Base-by-base conservation (phyloP, 164 flowering plant genomes). In the Stephania yunnanensis region DNA sequence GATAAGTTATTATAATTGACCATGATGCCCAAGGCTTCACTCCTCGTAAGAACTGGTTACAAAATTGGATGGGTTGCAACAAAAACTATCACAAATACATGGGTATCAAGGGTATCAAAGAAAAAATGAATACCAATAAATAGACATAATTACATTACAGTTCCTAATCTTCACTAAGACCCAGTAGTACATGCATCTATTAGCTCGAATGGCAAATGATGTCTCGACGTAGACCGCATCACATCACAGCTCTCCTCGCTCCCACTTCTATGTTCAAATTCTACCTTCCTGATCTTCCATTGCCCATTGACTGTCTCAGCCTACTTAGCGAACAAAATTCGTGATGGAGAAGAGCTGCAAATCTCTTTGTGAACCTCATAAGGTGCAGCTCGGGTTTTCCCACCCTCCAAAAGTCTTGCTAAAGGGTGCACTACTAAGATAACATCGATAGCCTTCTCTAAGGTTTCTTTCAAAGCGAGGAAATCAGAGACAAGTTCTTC, bases 401-500 rank as follows among this genome's bases (percentile, higher is more conserved):
- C 94, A 17, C 89, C 91, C 79, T 88, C 92, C 68, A 93, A 78
- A 45, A 95, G 70, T 73, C 83, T 84, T 11, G 89, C 84, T 7
- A 95, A 80, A 53, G 95, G 99, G 81, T 93, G 95, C 82, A 95
- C 76, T 70, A 89, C 87, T 0, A 90, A 85, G 22, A 93, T 74
- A 11, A 89, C 82, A 75, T 87, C 91, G n/a, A n/a, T n/a, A n/a
- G n/a, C n/a, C n/a, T n/a, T n/a, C n/a, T n/a, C n/a, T n/a, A n/a
- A n/a, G n/a, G 80, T 72, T 55, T 89, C 91, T 81, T 88, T 93
- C 83, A 92, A 73, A 36, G 55, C 61, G 17, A 95, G 84, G 77
- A 95, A 92, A 20, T 84, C 82, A 2, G 88, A 78, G 25, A 90
- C 95, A n/a, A 86, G 74, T 71, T 89, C 88, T 70, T 80, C 46